Evolutionary conservation across 2,329 filamentous ascomycete genomes (phyloP).

Genomic region (Didymella pinodella): DNA sequence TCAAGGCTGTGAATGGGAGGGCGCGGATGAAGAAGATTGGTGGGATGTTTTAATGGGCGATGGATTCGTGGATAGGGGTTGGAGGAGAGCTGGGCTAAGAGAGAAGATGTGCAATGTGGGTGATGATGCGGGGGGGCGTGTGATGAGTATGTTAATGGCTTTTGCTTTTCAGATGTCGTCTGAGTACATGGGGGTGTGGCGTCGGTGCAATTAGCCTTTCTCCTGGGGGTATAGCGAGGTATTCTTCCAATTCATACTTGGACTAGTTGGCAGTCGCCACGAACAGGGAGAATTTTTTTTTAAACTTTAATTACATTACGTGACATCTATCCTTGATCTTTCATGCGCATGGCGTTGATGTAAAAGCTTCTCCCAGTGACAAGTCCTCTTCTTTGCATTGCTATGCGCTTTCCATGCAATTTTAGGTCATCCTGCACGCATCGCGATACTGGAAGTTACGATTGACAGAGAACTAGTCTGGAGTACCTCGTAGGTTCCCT

Average conservation of each 20-base stretch:
- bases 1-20: slow-evolving; percentile 5
- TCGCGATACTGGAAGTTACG: not conserved
- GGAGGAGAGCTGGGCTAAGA: not conserved
- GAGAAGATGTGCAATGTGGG: not conserved
- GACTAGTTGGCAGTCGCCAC: not conserved
- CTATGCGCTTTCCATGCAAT: not conserved
- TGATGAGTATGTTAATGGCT: not conserved
- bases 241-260: not conserved
- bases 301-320: not conserved
- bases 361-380: not conserved
- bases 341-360: not conserved
- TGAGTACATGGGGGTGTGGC: not conserved
- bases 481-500: not conserved
- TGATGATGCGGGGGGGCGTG: not conserved
- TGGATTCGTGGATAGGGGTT: not conserved
- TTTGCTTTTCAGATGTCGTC: not conserved
- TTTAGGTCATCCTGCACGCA: not conserved
- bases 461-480: not conserved
- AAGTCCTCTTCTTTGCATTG: not conserved
- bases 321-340: not conserved
- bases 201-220: not conserved
- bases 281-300: not conserved
- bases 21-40: slow-evolving; percentile 5
- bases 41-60: not conserved
- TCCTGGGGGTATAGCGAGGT: not conserved